Conservation (phyloP, 768 basidiomycete species). For the Mycena capillaripes region DNA sequence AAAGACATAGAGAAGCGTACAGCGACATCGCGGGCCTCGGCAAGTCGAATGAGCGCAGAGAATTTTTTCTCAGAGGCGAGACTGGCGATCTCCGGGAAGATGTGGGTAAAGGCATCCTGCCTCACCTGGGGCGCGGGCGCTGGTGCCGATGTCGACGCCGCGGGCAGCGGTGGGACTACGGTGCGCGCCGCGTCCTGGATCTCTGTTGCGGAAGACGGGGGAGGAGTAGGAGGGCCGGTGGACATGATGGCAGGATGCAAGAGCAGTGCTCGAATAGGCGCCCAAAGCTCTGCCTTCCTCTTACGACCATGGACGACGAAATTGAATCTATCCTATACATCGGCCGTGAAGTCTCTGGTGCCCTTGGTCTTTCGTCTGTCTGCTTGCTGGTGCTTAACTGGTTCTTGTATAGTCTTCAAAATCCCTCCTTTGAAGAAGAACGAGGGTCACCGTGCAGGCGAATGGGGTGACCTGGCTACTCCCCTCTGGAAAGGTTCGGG, state of each 20-base stretch:
- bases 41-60: constrained; percentile 56
- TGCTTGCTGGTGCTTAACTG: constrained; percentile 25
- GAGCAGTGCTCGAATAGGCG: constrained; percentile 48
- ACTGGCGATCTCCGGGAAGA: constrained; percentile 60
- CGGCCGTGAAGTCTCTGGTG: constrained; percentile 92
- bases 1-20: constrained; percentile 51
- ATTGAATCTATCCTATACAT: constrained; percentile 93
- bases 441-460: constrained; percentile 92
- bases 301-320: constrained; percentile 75
- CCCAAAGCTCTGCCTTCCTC: not conserved
- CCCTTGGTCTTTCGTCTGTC: constrained; percentile 37
- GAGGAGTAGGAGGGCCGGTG: constrained; percentile 73
- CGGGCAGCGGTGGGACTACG: constrained; percentile 30
- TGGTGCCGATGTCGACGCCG: constrained; percentile 33
- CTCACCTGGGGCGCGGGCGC: constrained; percentile 33
- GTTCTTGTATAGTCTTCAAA: constrained; percentile 77
- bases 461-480: constrained; percentile 89
- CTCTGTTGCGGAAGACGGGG: constrained; percentile 69
- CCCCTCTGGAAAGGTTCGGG: constrained; percentile 88
- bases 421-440: constrained; percentile 90
- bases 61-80: constrained; percentile 61
- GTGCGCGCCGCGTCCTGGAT: constrained; percentile 65
- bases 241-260: constrained; percentile 55
- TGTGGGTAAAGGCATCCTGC: constrained; percentile 58
- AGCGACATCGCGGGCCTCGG: constrained; percentile 67